Evolutionary conservation across 1,284 basidiomycete genomes (phyloP), one percentile per base, ranked within the genome.

Genomic region (Heliocybe sulcata): DNA sequence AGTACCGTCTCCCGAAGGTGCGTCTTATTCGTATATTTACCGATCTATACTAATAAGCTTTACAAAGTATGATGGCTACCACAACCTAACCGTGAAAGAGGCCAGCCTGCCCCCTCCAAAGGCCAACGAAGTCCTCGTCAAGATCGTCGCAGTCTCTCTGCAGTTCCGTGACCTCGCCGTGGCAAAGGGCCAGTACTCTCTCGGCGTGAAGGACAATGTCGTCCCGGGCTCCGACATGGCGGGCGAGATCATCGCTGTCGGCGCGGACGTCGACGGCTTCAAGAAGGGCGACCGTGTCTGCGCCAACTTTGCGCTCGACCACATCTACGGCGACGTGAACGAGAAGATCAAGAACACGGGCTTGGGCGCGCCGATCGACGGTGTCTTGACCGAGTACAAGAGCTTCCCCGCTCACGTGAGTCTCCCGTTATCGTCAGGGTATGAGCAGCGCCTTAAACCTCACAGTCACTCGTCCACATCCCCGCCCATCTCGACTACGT

Each of bases 231-330:
- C 71, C 12, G 75, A 77, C 57, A 68, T 69, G 22, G 74, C 75
- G 1, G 75, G 74, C 19, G 69, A 72, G 54, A 56, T 66, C 69
- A 45, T 70, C 64, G 56, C 64, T 57, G 35, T 72, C 11, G 75
- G 74, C 23, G 58, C 59, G 20, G 64, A 58, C 25, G 70, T 71
- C 26, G 60, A 57, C 25, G 60, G 62, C 35, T 77, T 67, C 65
- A 67, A 65, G 56, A 53, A 62, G 14, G 75, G 74, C 9, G 75
- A 77, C 60, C 69, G 72, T 16, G 75, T 77, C 26, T 63, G 63
- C 45, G 61, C 63, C 14, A 66, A 66, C 57, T 64, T 71, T 54
- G 54, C 58, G 2, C 56, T 59, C n/a, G 60, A 61, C 19, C 61
- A 64, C 29, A 16, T 63, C n/a, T 50, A 58, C 48, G 66, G 64